Conservation (phyloP, 225 moss, liverwort and hornwort species). For the Pleurozium schreberi region DNA sequence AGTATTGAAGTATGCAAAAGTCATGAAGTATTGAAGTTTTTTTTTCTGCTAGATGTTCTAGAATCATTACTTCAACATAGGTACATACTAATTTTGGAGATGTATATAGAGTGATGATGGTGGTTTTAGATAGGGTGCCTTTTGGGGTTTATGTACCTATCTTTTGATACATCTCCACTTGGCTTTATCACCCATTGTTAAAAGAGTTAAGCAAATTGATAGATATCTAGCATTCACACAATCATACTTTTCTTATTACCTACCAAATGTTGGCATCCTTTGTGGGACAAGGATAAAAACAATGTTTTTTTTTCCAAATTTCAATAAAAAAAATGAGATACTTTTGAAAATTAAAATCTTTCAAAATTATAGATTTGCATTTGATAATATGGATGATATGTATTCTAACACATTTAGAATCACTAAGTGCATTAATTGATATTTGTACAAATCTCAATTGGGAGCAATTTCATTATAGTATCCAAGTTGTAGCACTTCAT, state of each 20-base stretch:
- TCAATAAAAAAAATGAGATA: background rate
- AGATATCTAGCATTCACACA: background rate
- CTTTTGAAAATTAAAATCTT: background rate
- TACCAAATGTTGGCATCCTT: background rate
- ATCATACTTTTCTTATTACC: background rate
- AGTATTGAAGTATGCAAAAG: background rate
- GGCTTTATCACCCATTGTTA: background rate
- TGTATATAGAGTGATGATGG: too few relatives aligned
- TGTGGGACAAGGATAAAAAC: background rate
- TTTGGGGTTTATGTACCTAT: background rate
- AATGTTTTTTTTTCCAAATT: background rate
- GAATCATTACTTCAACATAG: background rate
- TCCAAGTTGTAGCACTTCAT: background rate
- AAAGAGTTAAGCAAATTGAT: background rate
- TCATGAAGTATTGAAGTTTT: background rate
- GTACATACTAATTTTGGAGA: background rate
- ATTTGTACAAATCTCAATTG: background rate
- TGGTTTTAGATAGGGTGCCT: accelerated
- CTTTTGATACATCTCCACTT: accelerated
- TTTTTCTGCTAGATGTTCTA: background rate
- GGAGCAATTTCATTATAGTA: background rate
- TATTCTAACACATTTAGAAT: too few relatives aligned
- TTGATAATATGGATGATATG: background rate
- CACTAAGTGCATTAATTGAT: background rate
- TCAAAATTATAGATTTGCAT: too few relatives aligned